Evolutionary conservation across 2,329 filamentous ascomycete species (phyloP), one percentile per base, ranked within the genome.

Genomic region (Aureobasidium sp.): DNA sequence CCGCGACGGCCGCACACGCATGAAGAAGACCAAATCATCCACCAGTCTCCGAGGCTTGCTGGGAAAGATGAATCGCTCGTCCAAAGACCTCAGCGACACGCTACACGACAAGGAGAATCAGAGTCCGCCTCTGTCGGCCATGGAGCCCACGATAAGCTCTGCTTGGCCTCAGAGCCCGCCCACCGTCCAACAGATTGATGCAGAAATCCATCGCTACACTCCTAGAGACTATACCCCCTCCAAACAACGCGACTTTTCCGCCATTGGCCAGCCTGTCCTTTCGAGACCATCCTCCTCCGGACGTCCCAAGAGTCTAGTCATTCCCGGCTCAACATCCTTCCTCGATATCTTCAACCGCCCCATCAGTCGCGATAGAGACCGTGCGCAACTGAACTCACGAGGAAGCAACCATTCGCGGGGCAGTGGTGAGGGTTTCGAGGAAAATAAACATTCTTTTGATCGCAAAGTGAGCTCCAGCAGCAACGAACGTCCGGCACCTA

Each of bases 21-120:
- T 59, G 4, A 85, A 84, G 73, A 95, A 93, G 78, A 84, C 84
- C 41, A 96, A 93, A 74, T 96, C 92, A 0, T 83, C 89, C 3
- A 89, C 89, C 36, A 95, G 92, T 71, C 80, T 97, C n/a, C 85
- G 85, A 0, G 85, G 82, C 5, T 82, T 97, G 61, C 82, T 96
- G 57, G 86, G 85, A 62, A 87, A 88, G 62, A 85, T 86, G 63
- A 91, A 88, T 53, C 69, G 71, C 72, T 91, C 90, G 10, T 81
- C 86, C 59, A 90, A 87, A 70, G 77, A 81, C 60, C 76, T 76
- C 37, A 82, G 84, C 13, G 82, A 84, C 7, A 78, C 81, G 59
- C 74, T 78, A 27, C 79, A 77, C 43, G 87, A 93, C 73, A 96
- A 96, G 75, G 92, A 96, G 74, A 96, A 96, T 72, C 82, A 81